Conservation (phyloP, 148 eudicot genomes). For the Suaeda aralocaspica region DNA sequence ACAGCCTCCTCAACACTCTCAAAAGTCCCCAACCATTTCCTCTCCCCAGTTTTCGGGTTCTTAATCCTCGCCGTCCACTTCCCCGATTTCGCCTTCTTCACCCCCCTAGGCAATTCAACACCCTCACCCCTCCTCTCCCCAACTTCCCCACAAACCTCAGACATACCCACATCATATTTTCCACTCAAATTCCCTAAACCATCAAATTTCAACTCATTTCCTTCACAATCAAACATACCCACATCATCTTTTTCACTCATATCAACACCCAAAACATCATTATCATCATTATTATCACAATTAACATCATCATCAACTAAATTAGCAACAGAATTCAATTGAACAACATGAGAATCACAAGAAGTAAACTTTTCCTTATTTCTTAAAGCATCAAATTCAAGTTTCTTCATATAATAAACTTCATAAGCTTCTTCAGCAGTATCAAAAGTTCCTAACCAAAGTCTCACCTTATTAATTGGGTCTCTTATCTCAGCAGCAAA, state of each 20-base stretch:
- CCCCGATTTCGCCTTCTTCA: slow-evolving; percentile 24
- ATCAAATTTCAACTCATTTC: neutral
- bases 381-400: slow-evolving; percentile 28
- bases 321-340: too few relatives aligned
- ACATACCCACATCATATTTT: slow-evolving; percentile 1
- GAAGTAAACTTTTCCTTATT: neutral
- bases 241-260: too few relatives aligned
- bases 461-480: slow-evolving; percentile 26
- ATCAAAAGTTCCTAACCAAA: slow-evolving; percentile 42
- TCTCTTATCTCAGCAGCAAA: slow-evolving; percentile 36
- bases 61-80: slow-evolving; percentile 26
- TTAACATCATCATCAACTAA: too few relatives aligned
- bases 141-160: too few relatives aligned
- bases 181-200: neutral
- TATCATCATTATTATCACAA: too few relatives aligned
- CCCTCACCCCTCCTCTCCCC: neutral
- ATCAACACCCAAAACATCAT: too few relatives aligned
- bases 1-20: slow-evolving; percentile 20
- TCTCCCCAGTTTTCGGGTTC: slow-evolving; percentile 14
- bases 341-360: too few relatives aligned
- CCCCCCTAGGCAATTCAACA: slow-evolving; percentile 13
- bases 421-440: slow-evolving; percentile 36
- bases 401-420: slow-evolving; percentile 30
- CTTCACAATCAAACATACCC: too few relatives aligned
- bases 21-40: slow-evolving; percentile 28